Percentiles rank a stretch among this genome's conserved stretches.
phyloP scores from a whole-genome alignment of 2,329 filamentous ascomycete genomes.

The Pseudopyricularia cyperi region DNA sequence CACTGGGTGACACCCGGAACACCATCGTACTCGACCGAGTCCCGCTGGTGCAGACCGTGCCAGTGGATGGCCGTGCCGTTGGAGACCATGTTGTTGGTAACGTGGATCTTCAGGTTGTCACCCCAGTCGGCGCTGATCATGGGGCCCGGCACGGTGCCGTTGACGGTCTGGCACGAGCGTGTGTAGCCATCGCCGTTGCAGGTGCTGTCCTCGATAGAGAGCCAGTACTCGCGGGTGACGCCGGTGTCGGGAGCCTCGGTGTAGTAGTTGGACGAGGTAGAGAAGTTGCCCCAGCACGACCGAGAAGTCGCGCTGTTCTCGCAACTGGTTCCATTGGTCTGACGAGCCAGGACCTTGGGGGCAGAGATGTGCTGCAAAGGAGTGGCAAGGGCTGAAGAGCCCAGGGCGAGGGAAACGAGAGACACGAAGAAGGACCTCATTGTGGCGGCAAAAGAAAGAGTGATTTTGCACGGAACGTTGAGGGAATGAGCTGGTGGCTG shows the following conservation, averaged over 20 bases:
- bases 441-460: background rate
- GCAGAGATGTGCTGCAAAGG: background rate
- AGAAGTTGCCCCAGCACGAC: conserved; percentile 4
- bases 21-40: conserved; percentile 18
- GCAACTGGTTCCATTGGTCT: background rate
- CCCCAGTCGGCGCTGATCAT: conserved; percentile 61
- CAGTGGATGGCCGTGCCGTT: conserved; percentile 21
- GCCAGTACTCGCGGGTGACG: conserved; percentile 34
- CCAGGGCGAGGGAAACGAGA: background rate
- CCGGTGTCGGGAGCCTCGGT: conserved; percentile 29
- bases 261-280: too few relatives aligned
- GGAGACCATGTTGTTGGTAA: conserved; percentile 36
- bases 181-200: conserved; percentile 27
- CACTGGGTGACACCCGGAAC: conserved; percentile 31
- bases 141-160: conserved; percentile 62
- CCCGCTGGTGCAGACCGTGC: conserved; percentile 19
- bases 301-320: conserved; percentile 14
- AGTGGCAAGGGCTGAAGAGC: background rate
- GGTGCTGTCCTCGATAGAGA: conserved; percentile 19
- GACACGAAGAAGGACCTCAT: conserved; percentile 1
- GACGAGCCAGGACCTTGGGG: background rate
- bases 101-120: conserved; percentile 55
- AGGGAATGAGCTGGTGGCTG: background rate
- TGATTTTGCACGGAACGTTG: background rate
- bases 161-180: conserved; percentile 41